phyloP scores from a whole-genome alignment of 2,329 filamentous ascomycete species.

The Cladosporium austrohemisphaericum region DNA sequence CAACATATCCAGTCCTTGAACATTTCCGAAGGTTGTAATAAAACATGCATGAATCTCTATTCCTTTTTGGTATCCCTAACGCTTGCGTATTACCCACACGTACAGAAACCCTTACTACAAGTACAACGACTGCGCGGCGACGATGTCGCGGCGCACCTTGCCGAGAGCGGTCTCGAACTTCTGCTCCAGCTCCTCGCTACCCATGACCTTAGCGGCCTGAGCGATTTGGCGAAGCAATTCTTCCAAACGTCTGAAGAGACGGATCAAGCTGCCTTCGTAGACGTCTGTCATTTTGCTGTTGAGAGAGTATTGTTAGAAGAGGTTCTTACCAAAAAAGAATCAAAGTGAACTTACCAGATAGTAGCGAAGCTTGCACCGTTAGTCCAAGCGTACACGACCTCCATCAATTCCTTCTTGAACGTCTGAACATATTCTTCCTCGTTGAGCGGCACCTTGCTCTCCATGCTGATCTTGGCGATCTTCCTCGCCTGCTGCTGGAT shows the following conservation, averaged over 20 bases:
- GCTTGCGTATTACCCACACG: too few species aligned
- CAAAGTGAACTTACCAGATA: constrained; percentile 71
- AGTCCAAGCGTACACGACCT: constrained; percentile 89
- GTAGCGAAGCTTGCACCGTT: constrained; percentile 85
- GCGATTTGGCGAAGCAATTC: constrained; percentile 93
- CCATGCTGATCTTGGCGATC: constrained; percentile 88
- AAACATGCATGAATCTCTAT: too few species aligned
- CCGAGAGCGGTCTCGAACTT: constrained; percentile 85
- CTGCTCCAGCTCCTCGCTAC: constrained; percentile 84
- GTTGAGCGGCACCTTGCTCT: constrained; percentile 90
- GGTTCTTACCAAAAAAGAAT: constrained; percentile 16
- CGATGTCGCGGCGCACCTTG: constrained; percentile 89
- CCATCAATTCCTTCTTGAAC: constrained; percentile 95
- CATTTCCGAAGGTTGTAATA: too few species aligned
- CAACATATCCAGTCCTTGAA: too few species aligned
- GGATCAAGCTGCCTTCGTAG: constrained; percentile 94
- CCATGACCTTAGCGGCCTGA: constrained; percentile 96
- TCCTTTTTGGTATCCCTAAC: too few species aligned
- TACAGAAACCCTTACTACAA: too few species aligned
- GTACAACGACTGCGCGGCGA: constrained; percentile 90
- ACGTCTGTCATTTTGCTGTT: constrained; percentile 96
- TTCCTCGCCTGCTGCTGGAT: constrained; percentile 82
- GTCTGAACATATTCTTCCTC: constrained; percentile 88
- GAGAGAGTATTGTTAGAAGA: not conserved
- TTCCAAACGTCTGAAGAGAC: constrained; percentile 90